A percentile compares a stretch with the other conserved stretches of the same genome.
Evolutionary conservation across 169 alveolate genomes (phyloP).

Genomic region (Nephromyces sp.): DNA sequence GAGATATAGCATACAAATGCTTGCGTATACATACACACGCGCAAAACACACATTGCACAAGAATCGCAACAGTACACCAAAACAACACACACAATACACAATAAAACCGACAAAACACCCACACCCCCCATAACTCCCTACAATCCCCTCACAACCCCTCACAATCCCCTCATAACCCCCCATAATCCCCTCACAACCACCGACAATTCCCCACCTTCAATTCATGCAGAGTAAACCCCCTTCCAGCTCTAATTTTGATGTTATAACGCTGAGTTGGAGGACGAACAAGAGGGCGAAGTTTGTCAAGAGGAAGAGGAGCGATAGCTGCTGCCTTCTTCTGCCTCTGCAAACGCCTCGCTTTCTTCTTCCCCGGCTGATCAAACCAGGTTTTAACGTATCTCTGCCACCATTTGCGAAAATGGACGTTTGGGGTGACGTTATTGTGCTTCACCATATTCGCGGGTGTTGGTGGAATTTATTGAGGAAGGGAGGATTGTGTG

Average conservation of each 20-base stretch:
- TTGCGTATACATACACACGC: too few species aligned
- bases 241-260: conserved; percentile 88
- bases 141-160: too few species aligned
- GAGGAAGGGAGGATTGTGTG: too few species aligned
- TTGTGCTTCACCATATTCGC: conserved; percentile 80
- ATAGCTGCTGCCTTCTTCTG: conserved; percentile 71
- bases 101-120: too few species aligned
- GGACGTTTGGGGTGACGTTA: conserved; percentile 92
- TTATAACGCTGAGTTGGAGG: conserved; percentile 93
- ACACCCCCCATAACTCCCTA: too few species aligned
- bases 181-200: too few species aligned
- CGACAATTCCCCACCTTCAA: conserved; percentile 79
- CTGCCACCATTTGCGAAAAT: conserved; percentile 93
- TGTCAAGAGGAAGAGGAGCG: conserved; percentile 88
- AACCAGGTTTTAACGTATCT: conserved; percentile 92
- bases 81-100: too few species aligned
- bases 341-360: conserved; percentile 81
- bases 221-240: conserved; percentile 97
- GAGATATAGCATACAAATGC: too few species aligned
- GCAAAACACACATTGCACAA: too few species aligned
- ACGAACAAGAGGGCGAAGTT: conserved; percentile 86
- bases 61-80: too few species aligned
- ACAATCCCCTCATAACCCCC: too few species aligned
- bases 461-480: too few species aligned
- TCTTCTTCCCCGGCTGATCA: conserved; percentile 92